Evolutionary conservation across 768 basidiomycete species (phyloP).

Genomic region (Collybia nuda): DNA sequence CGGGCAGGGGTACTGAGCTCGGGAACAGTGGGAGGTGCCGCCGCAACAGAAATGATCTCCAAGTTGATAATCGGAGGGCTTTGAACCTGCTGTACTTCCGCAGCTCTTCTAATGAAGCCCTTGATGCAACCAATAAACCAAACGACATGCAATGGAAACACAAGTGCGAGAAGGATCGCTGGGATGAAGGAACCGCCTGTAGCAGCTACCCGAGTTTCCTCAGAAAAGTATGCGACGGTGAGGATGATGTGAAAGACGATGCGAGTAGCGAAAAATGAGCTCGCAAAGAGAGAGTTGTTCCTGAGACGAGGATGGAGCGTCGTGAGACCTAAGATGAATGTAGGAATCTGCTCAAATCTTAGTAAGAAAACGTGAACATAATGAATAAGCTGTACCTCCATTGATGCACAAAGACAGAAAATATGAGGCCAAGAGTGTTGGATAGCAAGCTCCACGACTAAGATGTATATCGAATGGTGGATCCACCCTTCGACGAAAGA

Average conservation of each 20-base stretch:
- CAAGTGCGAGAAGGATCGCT: conserved; percentile 31
- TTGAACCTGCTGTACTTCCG: conserved; percentile 2
- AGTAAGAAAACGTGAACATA: conserved; percentile 39
- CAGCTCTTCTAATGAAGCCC: conserved; percentile 37
- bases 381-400: conserved; percentile 22
- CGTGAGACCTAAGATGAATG: conserved; percentile 48
- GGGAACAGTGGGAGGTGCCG: background rate
- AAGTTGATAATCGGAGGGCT: background rate
- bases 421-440: background rate
- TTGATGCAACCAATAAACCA: conserved; percentile 55
- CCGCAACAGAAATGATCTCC: background rate
- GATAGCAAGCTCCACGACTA: conserved; percentile 21
- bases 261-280: conserved; percentile 50
- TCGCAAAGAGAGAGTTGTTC: conserved; percentile 49
- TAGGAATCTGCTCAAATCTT: conserved; percentile 47
- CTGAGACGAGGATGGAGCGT: conserved; percentile 43
- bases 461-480: conserved; percentile 30
- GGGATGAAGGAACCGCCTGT: conserved; percentile 38
- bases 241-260: conserved; percentile 45
- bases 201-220: conserved; percentile 23
- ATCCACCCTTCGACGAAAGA: conserved; percentile 58
- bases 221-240: conserved; percentile 24
- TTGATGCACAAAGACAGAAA: background rate
- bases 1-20: background rate
- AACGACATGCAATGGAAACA: conserved; percentile 48